These are phyloP conservation scores for Fusarium protoensiforme DNA, from an alignment of 2,329 filamentous ascomycete species.

Conservation along the genomic window DNA sequence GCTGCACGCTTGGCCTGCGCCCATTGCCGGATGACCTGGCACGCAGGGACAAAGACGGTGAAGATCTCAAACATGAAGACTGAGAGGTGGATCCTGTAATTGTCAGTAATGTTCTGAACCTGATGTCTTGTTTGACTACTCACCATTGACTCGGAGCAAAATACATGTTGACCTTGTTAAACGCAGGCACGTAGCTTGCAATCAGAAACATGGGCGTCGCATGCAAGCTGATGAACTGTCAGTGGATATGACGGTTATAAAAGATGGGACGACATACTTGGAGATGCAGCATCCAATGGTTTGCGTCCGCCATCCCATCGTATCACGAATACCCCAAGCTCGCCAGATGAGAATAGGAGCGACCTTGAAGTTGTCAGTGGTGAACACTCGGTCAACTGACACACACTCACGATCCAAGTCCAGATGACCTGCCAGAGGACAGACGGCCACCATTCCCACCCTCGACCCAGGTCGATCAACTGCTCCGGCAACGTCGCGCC, in stretches of 20 bases:
- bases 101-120: background rate
- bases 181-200: slow-evolving; percentile 61
- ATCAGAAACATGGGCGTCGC: slow-evolving; percentile 74
- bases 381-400: rapidly evolving
- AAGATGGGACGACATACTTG: slow-evolving; percentile 45
- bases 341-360: slow-evolving; percentile 70
- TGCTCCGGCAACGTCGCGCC: slow-evolving; percentile 49
- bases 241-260: background rate
- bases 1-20: slow-evolving; percentile 48
- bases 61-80: slow-evolving; percentile 60
- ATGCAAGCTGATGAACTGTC: slow-evolving; percentile 58
- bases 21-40: slow-evolving; percentile 62
- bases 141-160: slow-evolving; percentile 71
- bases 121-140: slow-evolving; percentile 33
- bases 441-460: slow-evolving; percentile 74
- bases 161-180: slow-evolving; percentile 62
- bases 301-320: slow-evolving; percentile 72
- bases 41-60: slow-evolving; percentile 71
- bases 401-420: slow-evolving; percentile 61
- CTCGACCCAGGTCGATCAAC: slow-evolving; percentile 56
- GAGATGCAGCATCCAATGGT: slow-evolving; percentile 63
- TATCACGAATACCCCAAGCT: slow-evolving; percentile 70
- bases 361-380: slow-evolving; percentile 3
- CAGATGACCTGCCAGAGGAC: slow-evolving; percentile 71
- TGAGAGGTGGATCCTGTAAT: slow-evolving; percentile 56